Conservation (phyloP, 1,284 basidiomycete genomes). For the Clitocybe nebularis region DNA sequence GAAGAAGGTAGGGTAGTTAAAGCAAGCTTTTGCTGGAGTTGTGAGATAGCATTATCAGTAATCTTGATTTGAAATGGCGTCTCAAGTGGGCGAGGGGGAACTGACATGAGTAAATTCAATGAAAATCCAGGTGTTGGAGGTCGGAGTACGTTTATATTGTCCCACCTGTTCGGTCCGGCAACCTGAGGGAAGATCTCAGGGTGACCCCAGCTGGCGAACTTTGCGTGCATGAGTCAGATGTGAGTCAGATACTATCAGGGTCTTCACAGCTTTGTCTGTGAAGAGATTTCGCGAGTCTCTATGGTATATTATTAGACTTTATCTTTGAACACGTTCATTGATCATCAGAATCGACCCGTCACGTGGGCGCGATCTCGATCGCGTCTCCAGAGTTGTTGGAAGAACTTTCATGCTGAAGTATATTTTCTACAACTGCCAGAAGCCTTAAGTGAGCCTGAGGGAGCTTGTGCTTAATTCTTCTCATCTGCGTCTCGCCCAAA, state of each 20-base stretch:
- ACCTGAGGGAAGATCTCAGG: not conserved
- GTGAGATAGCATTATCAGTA: not conserved
- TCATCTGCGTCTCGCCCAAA: not conserved
- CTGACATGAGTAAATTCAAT: constrained; percentile 17
- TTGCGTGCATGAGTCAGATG: not conserved
- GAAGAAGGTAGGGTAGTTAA: constrained; percentile 43
- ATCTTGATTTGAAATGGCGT: not conserved
- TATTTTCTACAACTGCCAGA: not conserved
- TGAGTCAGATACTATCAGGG: not conserved
- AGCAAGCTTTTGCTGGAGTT: constrained; percentile 32
- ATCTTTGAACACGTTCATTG: too few relatives aligned
- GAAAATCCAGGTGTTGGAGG: not conserved
- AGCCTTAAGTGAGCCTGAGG: not conserved
- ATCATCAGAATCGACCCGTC: too few relatives aligned
- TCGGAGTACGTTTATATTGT: not conserved
- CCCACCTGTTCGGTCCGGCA: not conserved
- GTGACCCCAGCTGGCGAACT: not conserved
- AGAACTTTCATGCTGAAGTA: too few relatives aligned
- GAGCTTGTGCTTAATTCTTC: not conserved
- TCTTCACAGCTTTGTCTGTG: not conserved
- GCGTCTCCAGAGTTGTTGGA: not conserved
- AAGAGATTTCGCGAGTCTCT: not conserved
- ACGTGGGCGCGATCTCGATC: not conserved
- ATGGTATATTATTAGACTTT: not conserved
- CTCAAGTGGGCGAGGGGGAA: constrained; percentile 11